Base-by-base conservation (phyloP, 352 stramenopile species). In the Phytophthora tubulina region DNA sequence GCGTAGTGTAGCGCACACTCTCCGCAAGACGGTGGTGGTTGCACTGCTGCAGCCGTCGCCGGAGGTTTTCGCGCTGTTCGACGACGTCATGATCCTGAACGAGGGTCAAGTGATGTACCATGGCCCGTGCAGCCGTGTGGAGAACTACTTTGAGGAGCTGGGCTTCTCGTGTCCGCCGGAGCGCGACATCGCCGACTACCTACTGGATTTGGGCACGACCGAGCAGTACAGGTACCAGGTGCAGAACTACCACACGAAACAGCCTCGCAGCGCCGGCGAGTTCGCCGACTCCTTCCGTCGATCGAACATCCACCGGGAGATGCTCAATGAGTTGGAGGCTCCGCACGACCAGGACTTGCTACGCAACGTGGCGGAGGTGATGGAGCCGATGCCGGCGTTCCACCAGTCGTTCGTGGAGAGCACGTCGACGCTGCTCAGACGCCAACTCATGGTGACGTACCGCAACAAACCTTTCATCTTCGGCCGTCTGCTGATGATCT, bases 31-130 rank as follows among this genome's bases (percentile, higher is more conserved):
- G 17, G 44, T 76, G 21, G 77, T 91, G 6, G 73, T 97, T 8
- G 84, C 88, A 2, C 72, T 98, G 33, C 66, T 97, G 10, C 78
- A 98, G 74, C 93, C 95, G 39, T 81, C 94, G 3, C 95, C 95
- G 0, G 93, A 98, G 79, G 90, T 96, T 3, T 94, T 96, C 42
- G 83, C 83, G 6, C 69, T 98, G 17, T 98, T 98, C 75, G 72
- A 78, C 60, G 45, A 78, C 39, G 72, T 78, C 3, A 75, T 78
- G 61, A 72, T 78, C 48, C 9, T 98, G 45, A 89, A 92, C 73
- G 76, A 95, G 49, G 93, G 94, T 30, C 58, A 83, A 31, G 68
- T 98, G 30, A 88, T 98, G 48, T 98, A 95, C 67, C 73, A 68
- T 44, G 78, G 78, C 3, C 75, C 78, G 1, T 57, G 68, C 17